Base-by-base conservation (phyloP, 805 yeast genomes). In the Schwanniomyces occidentalis region DNA sequence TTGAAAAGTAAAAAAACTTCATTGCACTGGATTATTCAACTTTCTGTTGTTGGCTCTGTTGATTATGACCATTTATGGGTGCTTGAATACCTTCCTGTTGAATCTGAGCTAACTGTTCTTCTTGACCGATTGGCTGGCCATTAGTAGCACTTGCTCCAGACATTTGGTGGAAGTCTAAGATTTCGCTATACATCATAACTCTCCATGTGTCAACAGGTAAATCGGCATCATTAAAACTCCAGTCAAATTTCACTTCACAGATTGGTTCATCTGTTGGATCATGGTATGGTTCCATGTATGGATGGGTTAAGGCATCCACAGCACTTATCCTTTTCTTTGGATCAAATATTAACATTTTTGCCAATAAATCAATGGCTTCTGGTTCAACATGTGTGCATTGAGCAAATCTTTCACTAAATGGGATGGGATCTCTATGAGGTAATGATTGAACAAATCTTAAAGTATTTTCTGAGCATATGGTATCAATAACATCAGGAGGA, bases 181-280 rank as follows among this genome's bases (percentile, higher is more conserved):
- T 93, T 65, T 91, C 99, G 34, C 95, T 84, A 65, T 93, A 93
- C 96, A 93, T 91, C 98, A 93, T 91, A 13, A 89, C 95, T 67
- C 95, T 81, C 99, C 99, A 91, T 9, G 96, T 88, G 54, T 93
- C 98, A 12, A 93, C 93, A 3, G 98, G 97, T 51, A 91, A 73
- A 62, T 91, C 99, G 0, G 96, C 98, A 50, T 95, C 98, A 60
- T 93, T 91, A 63, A 91, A 91, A 52, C 93, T 82, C 99, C 99
- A 93, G 63, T 93, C 99, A 53, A 93, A 93, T 58, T 84, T 85
- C 47, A 84, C 86, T 31, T 81, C 87, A 19, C 98, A 96, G 4
- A 78, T 84, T 1, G 99, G 99, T 65, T 93, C 99, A 63, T 93
- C 99, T 4, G 89, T 77, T 20, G 98, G 96, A 55, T 93, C 99